These are phyloP conservation scores for Populus tomentosa DNA, from an alignment of 441 rosid species.

Conservation along the genomic window DNA sequence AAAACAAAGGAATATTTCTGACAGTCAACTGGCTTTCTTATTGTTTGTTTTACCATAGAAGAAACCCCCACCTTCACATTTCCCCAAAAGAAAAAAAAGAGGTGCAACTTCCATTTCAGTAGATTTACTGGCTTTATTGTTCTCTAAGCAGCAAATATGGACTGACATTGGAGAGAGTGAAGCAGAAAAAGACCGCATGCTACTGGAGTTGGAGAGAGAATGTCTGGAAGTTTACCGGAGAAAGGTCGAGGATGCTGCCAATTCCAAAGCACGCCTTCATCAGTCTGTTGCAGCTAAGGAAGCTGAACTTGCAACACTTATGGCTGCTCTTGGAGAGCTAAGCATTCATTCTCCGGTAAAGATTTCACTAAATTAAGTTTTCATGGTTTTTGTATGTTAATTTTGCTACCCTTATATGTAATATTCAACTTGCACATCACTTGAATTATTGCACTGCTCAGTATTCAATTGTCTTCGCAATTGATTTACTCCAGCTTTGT, in stretches of 20 bases:
- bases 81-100: not conserved
- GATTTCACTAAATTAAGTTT: not conserved
- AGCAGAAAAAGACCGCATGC: conserved; percentile 76
- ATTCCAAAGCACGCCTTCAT: conserved; percentile 85
- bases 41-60: not conserved
- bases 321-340: conserved; percentile 87
- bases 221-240: conserved; percentile 86
- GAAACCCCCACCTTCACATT: not conserved
- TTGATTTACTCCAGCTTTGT: not conserved
- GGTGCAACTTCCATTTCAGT: not conserved
- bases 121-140: not conserved
- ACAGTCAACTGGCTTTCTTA: not conserved
- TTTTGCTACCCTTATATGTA: not conserved
- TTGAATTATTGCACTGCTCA: not conserved
- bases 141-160: conserved; percentile 85
- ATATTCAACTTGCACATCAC: not conserved
- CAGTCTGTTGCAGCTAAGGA: conserved; percentile 92
- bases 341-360: conserved; percentile 65
- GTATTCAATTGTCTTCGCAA: not conserved
- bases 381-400: not conserved
- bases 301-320: conserved; percentile 95
- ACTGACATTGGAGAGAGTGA: conserved; percentile 93
- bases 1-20: not conserved
- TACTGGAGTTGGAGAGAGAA: conserved; percentile 82
- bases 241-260: conserved; percentile 95